These are phyloP conservation scores for Cyberlindnera saturnus DNA, from an alignment of 805 yeast species.

Conservation along the genomic window DNA sequence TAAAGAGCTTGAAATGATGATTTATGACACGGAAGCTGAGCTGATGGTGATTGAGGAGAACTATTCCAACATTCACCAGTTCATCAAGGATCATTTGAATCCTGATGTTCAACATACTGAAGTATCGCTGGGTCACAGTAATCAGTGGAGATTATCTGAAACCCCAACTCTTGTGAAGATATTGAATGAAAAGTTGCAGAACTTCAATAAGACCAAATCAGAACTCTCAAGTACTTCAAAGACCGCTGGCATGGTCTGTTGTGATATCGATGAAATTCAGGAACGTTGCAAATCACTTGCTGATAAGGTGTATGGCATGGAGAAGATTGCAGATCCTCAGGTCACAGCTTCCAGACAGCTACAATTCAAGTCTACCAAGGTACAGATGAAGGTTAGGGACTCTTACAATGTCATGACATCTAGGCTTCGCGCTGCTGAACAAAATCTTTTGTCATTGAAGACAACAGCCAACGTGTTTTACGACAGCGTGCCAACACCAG, in stretches of 20 bases:
- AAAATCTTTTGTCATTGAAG: slow-evolving; percentile 15
- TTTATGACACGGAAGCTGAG: slow-evolving; percentile 28
- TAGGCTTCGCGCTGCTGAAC: slow-evolving; percentile 15
- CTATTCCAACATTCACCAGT: slow-evolving; percentile 19
- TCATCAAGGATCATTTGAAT: slow-evolving; percentile 29
- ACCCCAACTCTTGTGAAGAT: slow-evolving; percentile 10
- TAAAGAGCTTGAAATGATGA: slow-evolving; percentile 15
- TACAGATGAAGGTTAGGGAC: slow-evolving; percentile 17
- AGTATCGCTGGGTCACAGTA: slow-evolving; percentile 21
- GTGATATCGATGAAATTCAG: background rate
- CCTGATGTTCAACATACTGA: slow-evolving; percentile 23
- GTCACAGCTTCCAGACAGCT: slow-evolving; percentile 12
- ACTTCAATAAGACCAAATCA: background rate
- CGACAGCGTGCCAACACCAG: slow-evolving; percentile 9
- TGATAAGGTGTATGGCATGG: slow-evolving; percentile 8
- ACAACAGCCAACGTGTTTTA: slow-evolving; percentile 10
- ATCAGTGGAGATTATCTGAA: slow-evolving; percentile 35
- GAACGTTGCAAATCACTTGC: slow-evolving; percentile 5
- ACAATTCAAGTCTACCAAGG: slow-evolving; percentile 12
- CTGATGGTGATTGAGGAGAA: slow-evolving; percentile 28
- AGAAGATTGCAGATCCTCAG: background rate
- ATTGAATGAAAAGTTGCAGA: background rate
- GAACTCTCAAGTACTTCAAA: background rate
- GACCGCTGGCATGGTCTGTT: slow-evolving; percentile 1
- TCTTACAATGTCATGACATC: slow-evolving; percentile 2